Conservation (phyloP, 2,329 filamentous ascomycete genomes). For the Madurella fahalii region DNA sequence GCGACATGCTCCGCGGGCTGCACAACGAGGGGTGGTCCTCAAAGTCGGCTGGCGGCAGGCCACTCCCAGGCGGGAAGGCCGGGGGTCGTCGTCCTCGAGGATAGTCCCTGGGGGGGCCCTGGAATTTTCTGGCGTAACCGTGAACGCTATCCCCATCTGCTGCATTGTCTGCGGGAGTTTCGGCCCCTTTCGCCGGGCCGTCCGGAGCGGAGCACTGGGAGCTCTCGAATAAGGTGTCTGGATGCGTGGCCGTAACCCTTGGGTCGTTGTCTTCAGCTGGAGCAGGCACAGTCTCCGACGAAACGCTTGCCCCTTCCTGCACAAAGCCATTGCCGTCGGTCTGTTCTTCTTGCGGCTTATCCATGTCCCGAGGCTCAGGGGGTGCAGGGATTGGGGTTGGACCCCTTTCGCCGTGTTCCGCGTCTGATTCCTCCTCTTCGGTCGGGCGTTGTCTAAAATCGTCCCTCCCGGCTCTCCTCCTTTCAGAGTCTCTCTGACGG, state of each 20-base stretch:
- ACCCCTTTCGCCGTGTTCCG: constrained; percentile 5
- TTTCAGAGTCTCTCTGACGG: constrained; percentile 37
- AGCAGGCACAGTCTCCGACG: not conserved
- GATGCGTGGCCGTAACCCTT: not conserved
- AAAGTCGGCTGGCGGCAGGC: constrained; percentile 1
- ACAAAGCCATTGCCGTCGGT: no score
- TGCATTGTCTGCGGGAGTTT: not conserved
- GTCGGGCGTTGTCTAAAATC: constrained; percentile 26
- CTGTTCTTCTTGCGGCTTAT: no score
- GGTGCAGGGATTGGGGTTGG: not conserved
- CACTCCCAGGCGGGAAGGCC: not conserved
- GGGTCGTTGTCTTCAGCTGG: not conserved
- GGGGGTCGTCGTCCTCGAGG: not conserved
- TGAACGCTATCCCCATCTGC: not conserved
- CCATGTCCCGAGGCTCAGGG: no score
- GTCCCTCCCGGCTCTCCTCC: constrained; percentile 27
- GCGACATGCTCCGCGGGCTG: constrained; percentile 26
- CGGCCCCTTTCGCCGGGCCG: not conserved
- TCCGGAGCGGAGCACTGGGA: not conserved
- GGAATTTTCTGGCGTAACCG: constrained; percentile 5
- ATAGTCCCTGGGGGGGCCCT: constrained; percentile 11
- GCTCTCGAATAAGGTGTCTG: not conserved
- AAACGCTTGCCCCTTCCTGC: not conserved
- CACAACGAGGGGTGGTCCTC: not conserved
- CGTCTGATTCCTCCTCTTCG: constrained; percentile 10